A percentile compares a stretch with the other conserved stretches of the same genome.
Evolutionary conservation across 805 yeast genomes (phyloP).

Genomic region (Saturnispora sekii): DNA sequence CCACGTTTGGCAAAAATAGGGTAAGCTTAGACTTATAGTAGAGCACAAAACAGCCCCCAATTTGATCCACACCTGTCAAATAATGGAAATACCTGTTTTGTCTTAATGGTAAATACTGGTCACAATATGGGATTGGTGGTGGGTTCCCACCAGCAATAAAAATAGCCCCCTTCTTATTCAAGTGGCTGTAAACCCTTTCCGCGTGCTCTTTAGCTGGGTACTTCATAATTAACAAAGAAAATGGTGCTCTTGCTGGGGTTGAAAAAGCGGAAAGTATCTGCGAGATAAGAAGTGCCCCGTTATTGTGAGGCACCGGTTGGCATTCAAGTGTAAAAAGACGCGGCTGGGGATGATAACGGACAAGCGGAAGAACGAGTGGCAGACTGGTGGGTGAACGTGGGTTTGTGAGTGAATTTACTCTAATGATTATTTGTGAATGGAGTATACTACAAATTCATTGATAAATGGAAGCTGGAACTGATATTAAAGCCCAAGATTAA

Average conservation of each 20-base stretch:
- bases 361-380: too few relatives aligned
- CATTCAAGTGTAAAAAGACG: not conserved
- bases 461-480: too few relatives aligned
- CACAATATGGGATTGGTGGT: conserved; percentile 64
- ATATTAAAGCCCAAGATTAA: too few relatives aligned
- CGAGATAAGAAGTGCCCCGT: not conserved
- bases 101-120: conserved; percentile 67
- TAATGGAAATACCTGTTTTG: conserved; percentile 90
- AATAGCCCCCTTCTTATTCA: conserved; percentile 28
- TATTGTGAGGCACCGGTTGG: not conserved
- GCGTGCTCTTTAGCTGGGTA: conserved; percentile 86
- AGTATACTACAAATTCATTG: too few relatives aligned
- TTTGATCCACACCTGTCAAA: conserved; percentile 63
- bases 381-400: too few relatives aligned
- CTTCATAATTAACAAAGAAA: conserved; percentile 27
- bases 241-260: not conserved
- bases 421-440: too few relatives aligned
- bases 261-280: not conserved
- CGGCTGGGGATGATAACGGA: too few relatives aligned
- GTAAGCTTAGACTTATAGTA: conserved; percentile 53
- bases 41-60: conserved; percentile 66
- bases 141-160: conserved; percentile 54
- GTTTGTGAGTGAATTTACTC: too few relatives aligned
- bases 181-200: conserved; percentile 32
- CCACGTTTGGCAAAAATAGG: conserved; percentile 74